phyloP scores from a whole-genome alignment of 2,329 filamentous ascomycete genomes.

The Claviceps humidiphila region DNA sequence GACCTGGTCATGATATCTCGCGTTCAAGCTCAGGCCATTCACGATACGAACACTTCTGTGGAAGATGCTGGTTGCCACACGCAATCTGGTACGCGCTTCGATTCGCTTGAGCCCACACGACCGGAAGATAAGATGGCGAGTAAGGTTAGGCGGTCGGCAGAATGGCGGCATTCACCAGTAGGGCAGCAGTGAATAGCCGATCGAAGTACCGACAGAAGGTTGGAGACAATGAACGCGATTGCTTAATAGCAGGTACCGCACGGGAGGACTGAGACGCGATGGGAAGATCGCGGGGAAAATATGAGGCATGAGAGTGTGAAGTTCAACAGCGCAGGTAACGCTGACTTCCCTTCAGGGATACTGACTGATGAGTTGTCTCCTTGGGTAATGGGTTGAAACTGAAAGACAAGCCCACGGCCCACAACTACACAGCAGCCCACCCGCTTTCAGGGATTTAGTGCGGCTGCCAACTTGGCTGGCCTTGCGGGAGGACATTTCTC shows the following conservation, averaged over 20 bases:
- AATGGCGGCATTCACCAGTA: constrained; percentile 23
- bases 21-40: constrained; percentile 13
- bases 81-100: constrained; percentile 12
- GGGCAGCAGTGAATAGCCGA: constrained; percentile 27
- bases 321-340: constrained; percentile 3
- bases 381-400: not conserved
- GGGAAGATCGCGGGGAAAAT: constrained; percentile 4
- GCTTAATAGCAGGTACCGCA: constrained; percentile 5
- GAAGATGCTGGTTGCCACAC: constrained; percentile 3
- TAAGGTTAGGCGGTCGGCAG: not conserved
- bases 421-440: not conserved
- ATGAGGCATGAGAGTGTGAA: constrained; percentile 5
- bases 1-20: constrained; percentile 44
- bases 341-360: constrained; percentile 5
- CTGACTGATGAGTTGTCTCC: constrained; percentile 3
- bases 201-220: not conserved
- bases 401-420: not conserved
- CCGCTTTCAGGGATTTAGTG: not conserved
- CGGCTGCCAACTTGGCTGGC: not conserved
- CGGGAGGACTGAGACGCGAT: not conserved
- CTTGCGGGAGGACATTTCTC: not conserved
- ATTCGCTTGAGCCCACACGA: constrained; percentile 26
- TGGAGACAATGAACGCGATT: constrained; percentile 7
- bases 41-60: constrained; percentile 11
- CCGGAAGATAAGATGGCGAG: constrained; percentile 9